Evolutionary conservation across 176 grass and related monocot genomes (phyloP), one percentile per base, ranked within the genome.

Genomic region (Oropetium thomaeum): DNA sequence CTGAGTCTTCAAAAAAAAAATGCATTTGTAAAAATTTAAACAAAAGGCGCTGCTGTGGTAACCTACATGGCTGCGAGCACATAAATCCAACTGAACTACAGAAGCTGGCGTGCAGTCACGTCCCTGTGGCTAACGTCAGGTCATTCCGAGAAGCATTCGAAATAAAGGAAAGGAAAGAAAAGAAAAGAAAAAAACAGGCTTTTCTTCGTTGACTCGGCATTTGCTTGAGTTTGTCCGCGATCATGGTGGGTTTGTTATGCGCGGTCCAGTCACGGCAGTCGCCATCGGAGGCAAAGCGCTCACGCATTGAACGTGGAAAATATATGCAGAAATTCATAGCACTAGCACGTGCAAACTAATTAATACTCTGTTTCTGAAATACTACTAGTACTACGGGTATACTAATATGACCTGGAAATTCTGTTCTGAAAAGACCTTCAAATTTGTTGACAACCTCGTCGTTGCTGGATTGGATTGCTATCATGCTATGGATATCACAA

Each of bases 181-280:
- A n/a, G n/a, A n/a, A 64, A 64, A 48, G 32, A 29, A 49, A 40
- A 67, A 67, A 41, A 39, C 63, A 31, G 43, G 35, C 30, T 67
- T 41, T 38, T n/a, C 37, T 17, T 20, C 39, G 10, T 55, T 55
- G 75, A 67, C 45, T 19, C 65, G 22, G 45, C 62, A 42, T 39
- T 16, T 19, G 5, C 19, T 7, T 47, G 5, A 42, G 8, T 17
- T 16, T 22, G 39, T 58, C 37, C 30, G 37, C 23, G 25, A 40
- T 20, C 10, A 23, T 29, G 44, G 40, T 54, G 8, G 3, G 45
- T 52, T 53, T 8, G 75, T 65, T 77, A 39, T 40, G 15, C 61
- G 22, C 61, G 32, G 75, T 65, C 75, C 61, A 77, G 52, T 17
- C 62, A 54, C 45, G 61, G 0, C 43, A 10, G 62, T 78, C 75